Evolutionary conservation across 768 basidiomycete species (phyloP), one percentile per base, ranked within the genome.

Genomic region (Melanogaster broomeanus): DNA sequence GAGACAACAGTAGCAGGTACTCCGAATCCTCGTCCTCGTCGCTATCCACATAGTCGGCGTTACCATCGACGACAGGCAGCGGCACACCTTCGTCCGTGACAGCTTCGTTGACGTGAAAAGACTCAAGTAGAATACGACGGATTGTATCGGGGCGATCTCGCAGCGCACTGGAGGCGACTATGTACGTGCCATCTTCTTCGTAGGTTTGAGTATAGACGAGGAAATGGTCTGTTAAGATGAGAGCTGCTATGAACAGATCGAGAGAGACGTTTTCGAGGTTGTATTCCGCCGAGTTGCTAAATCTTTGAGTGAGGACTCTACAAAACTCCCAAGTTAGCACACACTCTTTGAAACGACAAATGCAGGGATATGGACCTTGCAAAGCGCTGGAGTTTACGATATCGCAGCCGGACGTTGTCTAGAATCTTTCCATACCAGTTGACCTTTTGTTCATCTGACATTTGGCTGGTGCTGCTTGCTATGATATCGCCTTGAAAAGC

Each of bases 271-370:
- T 77, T 52, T 92, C 88, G 28, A 98, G 77, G 52, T 76, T 81
- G 62, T 95, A 98, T 67, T 97, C 94, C 1, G 93, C 90, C 6
- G 94, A 90, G 68, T 95, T 97, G 62, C 90, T 89, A 74, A 95
- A 95, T 42, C 92, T 83, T 59, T 93, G 90, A 0, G 90, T 87
- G 40, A 88, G 74, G 4, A 82, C 82, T 55, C 87, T 88, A 41
- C 10, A 52, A 16, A 59, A 3, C 47, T 38, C 52, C 22, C 31
- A 37, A 34, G 33, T 43, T 40, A 59, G 52, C 43, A 47, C 43
- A 47, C 42, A 12, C 25, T 45, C 39, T 39, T 43, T 19, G 33
- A 28, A 35, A 19, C 24, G 22, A 21, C n/a, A 18, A 21, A 44
- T 6, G 4, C 38, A 43, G 21, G 13, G 18, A 28, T 19, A 54